Evolutionary conservation across 2,329 filamentous ascomycete genomes (phyloP).

Genomic region (Aspergillus amoenus): DNA sequence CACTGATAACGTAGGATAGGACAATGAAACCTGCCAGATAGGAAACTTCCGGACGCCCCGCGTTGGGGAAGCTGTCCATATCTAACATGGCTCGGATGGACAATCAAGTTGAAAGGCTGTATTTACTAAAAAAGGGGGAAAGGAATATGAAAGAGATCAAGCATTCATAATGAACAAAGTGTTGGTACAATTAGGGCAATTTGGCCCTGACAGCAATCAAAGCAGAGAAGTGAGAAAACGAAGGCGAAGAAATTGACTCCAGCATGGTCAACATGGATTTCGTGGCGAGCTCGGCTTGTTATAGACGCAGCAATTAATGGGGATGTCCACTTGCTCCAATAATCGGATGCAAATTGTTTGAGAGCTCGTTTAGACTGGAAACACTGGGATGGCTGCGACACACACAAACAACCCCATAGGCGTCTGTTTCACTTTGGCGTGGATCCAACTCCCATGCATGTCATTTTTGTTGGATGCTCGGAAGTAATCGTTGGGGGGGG

Average conservation of each 20-base stretch:
- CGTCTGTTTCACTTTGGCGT: conserved; percentile 2
- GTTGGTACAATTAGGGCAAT: background rate
- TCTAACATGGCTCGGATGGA: conserved; percentile 21
- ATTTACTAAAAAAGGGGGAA: background rate
- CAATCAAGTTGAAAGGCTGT: background rate
- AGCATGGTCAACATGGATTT: background rate
- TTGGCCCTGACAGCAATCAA: background rate
- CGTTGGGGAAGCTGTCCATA: conserved; percentile 10
- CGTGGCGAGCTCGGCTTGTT: background rate
- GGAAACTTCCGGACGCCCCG: conserved; percentile 17
- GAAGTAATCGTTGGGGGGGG: too few species aligned
- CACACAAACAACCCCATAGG: background rate
- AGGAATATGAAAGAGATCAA: background rate
- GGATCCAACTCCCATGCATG: too few species aligned
- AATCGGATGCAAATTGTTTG: background rate
- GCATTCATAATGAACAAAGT: conserved; percentile 2
- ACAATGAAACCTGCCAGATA: conserved; percentile 63
- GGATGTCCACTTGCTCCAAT: background rate
- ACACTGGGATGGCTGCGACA: background rate
- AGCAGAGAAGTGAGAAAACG: background rate
- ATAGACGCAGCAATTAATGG: background rate
- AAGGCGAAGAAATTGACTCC: background rate
- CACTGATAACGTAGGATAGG: conserved; percentile 68
- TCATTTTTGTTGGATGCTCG: too few species aligned
- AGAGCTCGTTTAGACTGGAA: background rate